Base-by-base conservation (phyloP, 257 asterid genomes). In the Nemophila menziesii region DNA sequence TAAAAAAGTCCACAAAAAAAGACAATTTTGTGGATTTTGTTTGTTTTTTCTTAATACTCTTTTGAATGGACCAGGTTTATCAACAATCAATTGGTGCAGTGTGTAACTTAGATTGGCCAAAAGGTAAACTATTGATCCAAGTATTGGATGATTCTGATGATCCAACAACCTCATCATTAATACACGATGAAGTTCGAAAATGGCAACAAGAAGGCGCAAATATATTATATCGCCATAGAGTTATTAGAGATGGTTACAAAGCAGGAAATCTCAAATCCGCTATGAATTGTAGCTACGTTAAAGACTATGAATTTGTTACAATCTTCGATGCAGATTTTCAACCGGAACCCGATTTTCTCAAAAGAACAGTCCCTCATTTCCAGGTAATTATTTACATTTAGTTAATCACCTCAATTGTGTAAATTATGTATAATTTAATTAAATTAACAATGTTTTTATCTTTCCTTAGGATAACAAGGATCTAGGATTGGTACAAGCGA, bases 251-350 rank as follows among this genome's bases (percentile, higher is more conserved):
- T 13, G 93, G 93, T 16, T 81, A 81, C 27, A 81, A 81, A 52
- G 93, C 90, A n/a, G 93, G 93, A 37, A 81, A 81, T 68, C 85
- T 81, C 4, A 77, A 77, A 48, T 74, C 85, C 11, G 90, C 90
- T 33, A 81, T 81, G 93, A 66, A 51, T 26, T 77, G 85, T 49
- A 62, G 82, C 60, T 81, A 81, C 17, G 90, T 81, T 13, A 74
- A 71, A 48, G 93, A 81, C 48, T 81, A 81, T 8, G 90, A 77
- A 41, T 81, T 77, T 44, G 85, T 81, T 22, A 68, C 93, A 73
- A 81, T 81, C 45, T 81, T 81, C 19, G 89, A 81, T 21, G 85
- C 90, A 0, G 93, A 81, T 71, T 81, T 81, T 44, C 90, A 81
- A 67, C 93, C 93, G 19, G 64, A 61, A 40, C 69, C 85, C 0